phyloP scores from a whole-genome alignment of 495 filamentous ascomycete genomes.

The Alectoria sarmentosa region DNA sequence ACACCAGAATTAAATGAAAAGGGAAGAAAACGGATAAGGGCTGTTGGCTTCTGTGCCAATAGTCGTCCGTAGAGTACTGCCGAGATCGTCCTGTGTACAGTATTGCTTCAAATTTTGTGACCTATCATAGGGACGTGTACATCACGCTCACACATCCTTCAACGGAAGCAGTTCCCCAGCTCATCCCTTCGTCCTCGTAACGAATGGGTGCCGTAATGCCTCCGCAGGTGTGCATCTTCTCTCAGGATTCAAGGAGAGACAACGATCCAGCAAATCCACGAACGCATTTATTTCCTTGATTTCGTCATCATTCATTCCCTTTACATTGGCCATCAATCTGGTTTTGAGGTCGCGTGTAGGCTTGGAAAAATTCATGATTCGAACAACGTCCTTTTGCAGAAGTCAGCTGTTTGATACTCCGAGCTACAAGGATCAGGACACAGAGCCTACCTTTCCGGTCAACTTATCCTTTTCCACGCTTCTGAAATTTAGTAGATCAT shows the following conservation, averaged over 20 bases:
- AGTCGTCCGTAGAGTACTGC: too few relatives aligned
- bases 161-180: not conserved
- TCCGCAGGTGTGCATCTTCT: slow-evolving; percentile 81
- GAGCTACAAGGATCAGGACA: not conserved
- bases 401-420: slow-evolving; percentile 23
- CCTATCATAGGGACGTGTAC: not conserved
- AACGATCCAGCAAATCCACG: slow-evolving; percentile 78
- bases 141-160: not conserved
- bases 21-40: too few relatives aligned
- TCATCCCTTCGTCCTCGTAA: slow-evolving; percentile 33
- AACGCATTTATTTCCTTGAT: slow-evolving; percentile 73
- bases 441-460: slow-evolving; percentile 60
- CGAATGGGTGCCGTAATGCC: slow-evolving; percentile 83
- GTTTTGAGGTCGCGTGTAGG: slow-evolving; percentile 75
- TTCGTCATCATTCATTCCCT: slow-evolving; percentile 66
- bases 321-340: slow-evolving; percentile 64
- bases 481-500: slow-evolving; percentile 77
- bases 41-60: too few relatives aligned
- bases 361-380: slow-evolving; percentile 66
- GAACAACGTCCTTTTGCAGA: slow-evolving; percentile 50
- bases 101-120: too few relatives aligned
- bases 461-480: slow-evolving; percentile 80
- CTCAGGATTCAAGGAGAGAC: slow-evolving; percentile 86
- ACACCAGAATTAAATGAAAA: too few relatives aligned
- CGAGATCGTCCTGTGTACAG: too few relatives aligned